These are phyloP conservation scores for Paralagenidium karlingii DNA, from an alignment of 352 stramenopile genomes.

Conservation along the genomic window DNA sequence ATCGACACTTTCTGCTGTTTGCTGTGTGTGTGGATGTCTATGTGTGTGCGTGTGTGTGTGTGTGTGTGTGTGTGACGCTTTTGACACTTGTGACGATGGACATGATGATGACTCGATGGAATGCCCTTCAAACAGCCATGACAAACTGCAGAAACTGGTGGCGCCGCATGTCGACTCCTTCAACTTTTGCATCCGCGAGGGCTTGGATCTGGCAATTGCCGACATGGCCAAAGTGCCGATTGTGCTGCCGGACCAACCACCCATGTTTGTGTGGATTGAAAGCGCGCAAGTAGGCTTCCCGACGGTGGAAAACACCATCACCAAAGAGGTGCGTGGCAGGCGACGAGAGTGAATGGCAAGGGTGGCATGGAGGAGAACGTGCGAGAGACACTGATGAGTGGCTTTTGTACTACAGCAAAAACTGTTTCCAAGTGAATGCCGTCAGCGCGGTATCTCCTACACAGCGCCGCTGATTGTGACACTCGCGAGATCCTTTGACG, in stretches of 20 bases:
- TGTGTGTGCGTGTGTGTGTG: background rate
- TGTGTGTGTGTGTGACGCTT: slow-evolving; percentile 5
- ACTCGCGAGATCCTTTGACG: slow-evolving; percentile 65
- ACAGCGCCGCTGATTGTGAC: slow-evolving; percentile 90
- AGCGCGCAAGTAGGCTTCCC: slow-evolving; percentile 90
- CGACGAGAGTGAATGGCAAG: too few relatives aligned
- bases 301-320: slow-evolving; percentile 73
- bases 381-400: too few relatives aligned
- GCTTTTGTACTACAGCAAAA: slow-evolving; percentile 22
- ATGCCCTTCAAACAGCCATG: slow-evolving; percentile 30
- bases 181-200: slow-evolving; percentile 95
- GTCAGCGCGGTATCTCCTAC: slow-evolving; percentile 95
- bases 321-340: slow-evolving; percentile 50
- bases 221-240: slow-evolving; percentile 87
- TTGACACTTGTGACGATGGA: too few relatives aligned
- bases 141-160: slow-evolving; percentile 84
- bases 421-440: slow-evolving; percentile 90
- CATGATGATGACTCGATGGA: too few relatives aligned
- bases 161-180: slow-evolving; percentile 97
- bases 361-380: too few relatives aligned
- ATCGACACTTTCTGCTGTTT: too few relatives aligned
- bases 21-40: slow-evolving; percentile 1
- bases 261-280: slow-evolving; percentile 86
- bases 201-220: slow-evolving; percentile 86
- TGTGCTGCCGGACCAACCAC: slow-evolving; percentile 78